Evolutionary conservation across 352 stramenopile species (phyloP), one percentile per base, ranked within the genome.

Genomic region (Pythium apleroticum): DNA sequence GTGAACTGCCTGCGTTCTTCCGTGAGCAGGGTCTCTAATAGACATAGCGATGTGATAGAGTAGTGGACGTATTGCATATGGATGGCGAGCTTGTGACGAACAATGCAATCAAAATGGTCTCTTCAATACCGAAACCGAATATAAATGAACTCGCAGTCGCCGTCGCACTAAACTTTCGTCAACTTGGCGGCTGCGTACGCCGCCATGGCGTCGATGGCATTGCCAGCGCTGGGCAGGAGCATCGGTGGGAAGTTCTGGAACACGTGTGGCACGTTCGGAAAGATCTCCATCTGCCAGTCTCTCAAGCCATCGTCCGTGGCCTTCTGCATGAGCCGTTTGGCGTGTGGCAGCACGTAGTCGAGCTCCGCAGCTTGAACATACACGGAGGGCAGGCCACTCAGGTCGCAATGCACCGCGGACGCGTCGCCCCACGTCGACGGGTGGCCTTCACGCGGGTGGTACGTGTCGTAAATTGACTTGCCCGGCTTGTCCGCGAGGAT

Each of bases 1-100:
- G 71, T 3, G 70, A 88, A 4, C 58, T 91, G 1, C 35, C 66
- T 6, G 28, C 57, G 1, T 89, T 78, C 61, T 88, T 91, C 27
- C 35, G 52, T 9, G 30, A 56, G 14, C 49, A 25, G 15, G 14
- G 17, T 1, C 24, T 25, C 10, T 25, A 6, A 25, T 59, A 50
- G 33, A 48, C 24, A 43, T 33, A 31, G n/a, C 10, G 25, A 50
- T 30, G 30, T 5, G 50, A 30, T 4, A 6, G 8, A 22, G n/a
- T 6, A 49, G n/a, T n/a, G n/a, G n/a, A n/a, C n/a, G n/a, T n/a
- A n/a, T n/a, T n/a, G n/a, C n/a, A n/a, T n/a, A n/a, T n/a, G n/a
- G n/a, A n/a, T n/a, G n/a, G n/a, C n/a, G n/a, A n/a, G n/a, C n/a
- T n/a, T n/a, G n/a, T n/a, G 31, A 27, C 11, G 43, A 31, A 60